Evolutionary conservation across 2,329 filamentous ascomycete species (phyloP).

Genomic region (Exophiala spinifera): DNA sequence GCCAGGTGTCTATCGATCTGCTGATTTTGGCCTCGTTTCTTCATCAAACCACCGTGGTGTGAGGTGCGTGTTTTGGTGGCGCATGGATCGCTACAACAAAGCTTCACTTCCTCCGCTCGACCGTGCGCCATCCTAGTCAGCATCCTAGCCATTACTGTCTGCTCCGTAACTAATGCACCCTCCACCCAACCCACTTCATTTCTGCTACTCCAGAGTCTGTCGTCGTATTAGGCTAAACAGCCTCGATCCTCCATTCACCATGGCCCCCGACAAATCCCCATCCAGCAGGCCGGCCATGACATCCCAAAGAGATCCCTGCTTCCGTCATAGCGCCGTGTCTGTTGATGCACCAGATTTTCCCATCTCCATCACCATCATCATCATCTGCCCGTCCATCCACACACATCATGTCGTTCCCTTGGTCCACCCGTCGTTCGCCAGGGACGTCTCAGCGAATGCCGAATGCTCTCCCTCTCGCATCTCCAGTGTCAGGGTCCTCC

Average conservation of each 20-base stretch:
- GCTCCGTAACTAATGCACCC: background rate
- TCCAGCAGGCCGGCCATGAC: background rate
- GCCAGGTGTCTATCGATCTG: no score
- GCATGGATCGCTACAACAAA: background rate
- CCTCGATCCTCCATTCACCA: background rate
- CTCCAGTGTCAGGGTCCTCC: no score
- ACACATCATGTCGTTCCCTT: constrained; percentile 1
- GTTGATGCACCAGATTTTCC: background rate
- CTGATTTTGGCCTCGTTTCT: background rate
- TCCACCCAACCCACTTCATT: background rate
- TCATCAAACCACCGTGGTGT: background rate
- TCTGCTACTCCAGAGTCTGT: background rate
- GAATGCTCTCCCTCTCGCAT: constrained; percentile 1
- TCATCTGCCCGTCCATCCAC: constrained; percentile 4
- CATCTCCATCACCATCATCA: background rate
- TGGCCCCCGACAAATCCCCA: background rate
- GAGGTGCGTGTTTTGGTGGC: background rate
- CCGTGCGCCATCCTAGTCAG: constrained; percentile 10
- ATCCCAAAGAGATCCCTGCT: constrained; percentile 2
- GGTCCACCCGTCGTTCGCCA: background rate
- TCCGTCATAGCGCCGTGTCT: constrained; percentile 1
- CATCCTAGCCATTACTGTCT: no score
- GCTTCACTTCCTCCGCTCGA: constrained; percentile 15
- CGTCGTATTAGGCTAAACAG: background rate
- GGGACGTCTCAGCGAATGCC: background rate